Evolutionary conservation across 345 rosid genomes (phyloP).

Genomic region (Luvunga scandens): DNA sequence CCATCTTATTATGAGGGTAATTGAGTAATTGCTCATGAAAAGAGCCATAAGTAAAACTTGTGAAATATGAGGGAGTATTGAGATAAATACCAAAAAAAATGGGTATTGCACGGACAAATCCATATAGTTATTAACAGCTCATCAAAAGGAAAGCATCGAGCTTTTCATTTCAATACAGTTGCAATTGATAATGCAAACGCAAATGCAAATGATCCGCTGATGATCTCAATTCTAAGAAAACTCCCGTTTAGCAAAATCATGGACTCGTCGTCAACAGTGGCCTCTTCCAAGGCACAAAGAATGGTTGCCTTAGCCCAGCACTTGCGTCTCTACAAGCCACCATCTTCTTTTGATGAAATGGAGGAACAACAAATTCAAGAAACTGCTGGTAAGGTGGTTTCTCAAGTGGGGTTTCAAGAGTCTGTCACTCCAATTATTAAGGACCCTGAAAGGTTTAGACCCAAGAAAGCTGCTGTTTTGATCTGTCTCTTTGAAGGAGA

Average conservation of each 20-base stretch:
- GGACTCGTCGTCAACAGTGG: slow-evolving; percentile 37
- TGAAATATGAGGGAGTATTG: too few species aligned
- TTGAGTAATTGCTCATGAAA: too few species aligned
- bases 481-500: slow-evolving; percentile 87
- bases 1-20: too few species aligned
- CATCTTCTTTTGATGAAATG: slow-evolving; percentile 46
- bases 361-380: slow-evolving; percentile 48
- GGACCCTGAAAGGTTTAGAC: slow-evolving; percentile 53
- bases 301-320: slow-evolving; percentile 61
- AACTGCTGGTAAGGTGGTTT: slow-evolving; percentile 61
- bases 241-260: slow-evolving; percentile 29
- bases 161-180: not conserved
- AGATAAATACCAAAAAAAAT: too few species aligned
- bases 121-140: too few species aligned
- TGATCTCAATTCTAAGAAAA: slow-evolving; percentile 41
- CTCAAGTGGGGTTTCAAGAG: slow-evolving; percentile 84
- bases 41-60: too few species aligned
- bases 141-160: too few species aligned
- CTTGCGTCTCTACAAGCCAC: slow-evolving; percentile 72
- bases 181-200: not conserved
- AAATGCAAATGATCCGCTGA: slow-evolving; percentile 12
- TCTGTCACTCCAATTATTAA: slow-evolving; percentile 45
- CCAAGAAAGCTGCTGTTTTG: slow-evolving; percentile 90
- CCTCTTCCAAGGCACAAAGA: slow-evolving; percentile 28
- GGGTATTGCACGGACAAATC: too few species aligned